A percentile compares a stretch with the other conserved stretches of the same genome.
Conservation (phyloP, 202 grass and related monocot species). For the Eragrostis tef region DNA sequence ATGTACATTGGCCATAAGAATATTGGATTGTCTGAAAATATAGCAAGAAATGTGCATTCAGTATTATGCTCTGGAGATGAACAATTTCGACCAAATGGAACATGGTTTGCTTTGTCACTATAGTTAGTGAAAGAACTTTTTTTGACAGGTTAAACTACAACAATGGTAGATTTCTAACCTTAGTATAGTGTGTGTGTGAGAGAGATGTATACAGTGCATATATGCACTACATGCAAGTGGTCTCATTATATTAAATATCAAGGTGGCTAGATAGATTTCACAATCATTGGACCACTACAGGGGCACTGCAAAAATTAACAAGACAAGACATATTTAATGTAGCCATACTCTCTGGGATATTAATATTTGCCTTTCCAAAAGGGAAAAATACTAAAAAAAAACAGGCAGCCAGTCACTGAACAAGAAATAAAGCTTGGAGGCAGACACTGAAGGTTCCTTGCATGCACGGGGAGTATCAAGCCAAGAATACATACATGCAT, state of each 20-base stretch:
- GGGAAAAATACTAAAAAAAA: neutral
- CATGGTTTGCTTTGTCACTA: neutral
- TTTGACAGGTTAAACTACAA: neutral
- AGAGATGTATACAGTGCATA: neutral
- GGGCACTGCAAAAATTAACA: neutral
- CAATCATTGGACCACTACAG: neutral
- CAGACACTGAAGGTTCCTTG: neutral
- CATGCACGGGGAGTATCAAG: neutral
- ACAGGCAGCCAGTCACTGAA: neutral
- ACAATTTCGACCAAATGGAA: neutral
- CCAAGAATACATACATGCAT: slow-evolving; percentile 4
- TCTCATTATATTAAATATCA: neutral
- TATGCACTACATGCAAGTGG: neutral
- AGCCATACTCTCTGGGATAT: neutral
- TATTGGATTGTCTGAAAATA: neutral
- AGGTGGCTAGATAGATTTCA: neutral
- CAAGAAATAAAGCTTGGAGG: slow-evolving; percentile 31
- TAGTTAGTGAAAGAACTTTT: neutral
- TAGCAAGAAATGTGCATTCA: neutral
- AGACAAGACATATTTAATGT: slow-evolving; percentile 10
- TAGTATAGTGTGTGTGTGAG: neutral
- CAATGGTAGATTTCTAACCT: neutral
- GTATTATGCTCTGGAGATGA: neutral
- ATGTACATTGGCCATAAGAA: neutral
- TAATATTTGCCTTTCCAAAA: neutral